Conservation (phyloP, 2,329 filamentous ascomycete genomes). For the Verticillium alfalfae region DNA sequence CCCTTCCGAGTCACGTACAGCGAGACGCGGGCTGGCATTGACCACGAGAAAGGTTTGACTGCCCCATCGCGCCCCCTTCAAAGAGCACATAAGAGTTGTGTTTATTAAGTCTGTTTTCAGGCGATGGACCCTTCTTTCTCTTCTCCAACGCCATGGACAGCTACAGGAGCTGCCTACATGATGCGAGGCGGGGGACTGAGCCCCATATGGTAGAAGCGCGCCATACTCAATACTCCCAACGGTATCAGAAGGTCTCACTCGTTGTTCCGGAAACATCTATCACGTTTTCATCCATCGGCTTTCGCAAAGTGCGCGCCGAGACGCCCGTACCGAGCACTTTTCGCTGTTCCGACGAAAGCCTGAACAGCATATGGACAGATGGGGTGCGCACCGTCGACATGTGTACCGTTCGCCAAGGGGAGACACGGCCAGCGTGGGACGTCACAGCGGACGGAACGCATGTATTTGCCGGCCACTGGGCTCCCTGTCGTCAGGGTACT, state of each 20-base stretch:
- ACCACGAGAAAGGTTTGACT: slow-evolving; percentile 4
- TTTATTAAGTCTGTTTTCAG: neutral
- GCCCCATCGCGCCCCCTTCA: neutral
- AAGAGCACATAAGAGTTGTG: neutral
- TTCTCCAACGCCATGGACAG: slow-evolving; percentile 10
- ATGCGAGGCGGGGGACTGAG: neutral
- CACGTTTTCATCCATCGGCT: neutral
- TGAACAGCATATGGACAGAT: slow-evolving; percentile 5
- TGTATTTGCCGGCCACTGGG: slow-evolving; percentile 5
- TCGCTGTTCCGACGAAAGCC: neutral
- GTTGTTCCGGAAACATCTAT: neutral
- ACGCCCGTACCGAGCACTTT: neutral
- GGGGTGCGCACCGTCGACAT: slow-evolving; percentile 5
- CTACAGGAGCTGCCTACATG: slow-evolving; percentile 2
- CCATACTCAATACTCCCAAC: slow-evolving; percentile 1
- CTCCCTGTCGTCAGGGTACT: slow-evolving; percentile 6
- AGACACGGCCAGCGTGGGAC: slow-evolving; percentile 4
- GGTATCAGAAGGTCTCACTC: slow-evolving; percentile 2
- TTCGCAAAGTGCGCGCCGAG: neutral
- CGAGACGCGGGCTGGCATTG: slow-evolving; percentile 1
- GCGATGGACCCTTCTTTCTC: slow-evolving; percentile 6
- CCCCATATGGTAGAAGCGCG: neutral
- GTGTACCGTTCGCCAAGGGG: slow-evolving; percentile 5
- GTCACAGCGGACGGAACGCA: slow-evolving; percentile 2
- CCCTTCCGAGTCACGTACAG: neutral